Percentiles rank a stretch among this genome's conserved stretches.
Evolutionary conservation across 2,329 filamentous ascomycete genomes (phyloP).

Genomic region (Pseudocercospora pini-densiflorae): DNA sequence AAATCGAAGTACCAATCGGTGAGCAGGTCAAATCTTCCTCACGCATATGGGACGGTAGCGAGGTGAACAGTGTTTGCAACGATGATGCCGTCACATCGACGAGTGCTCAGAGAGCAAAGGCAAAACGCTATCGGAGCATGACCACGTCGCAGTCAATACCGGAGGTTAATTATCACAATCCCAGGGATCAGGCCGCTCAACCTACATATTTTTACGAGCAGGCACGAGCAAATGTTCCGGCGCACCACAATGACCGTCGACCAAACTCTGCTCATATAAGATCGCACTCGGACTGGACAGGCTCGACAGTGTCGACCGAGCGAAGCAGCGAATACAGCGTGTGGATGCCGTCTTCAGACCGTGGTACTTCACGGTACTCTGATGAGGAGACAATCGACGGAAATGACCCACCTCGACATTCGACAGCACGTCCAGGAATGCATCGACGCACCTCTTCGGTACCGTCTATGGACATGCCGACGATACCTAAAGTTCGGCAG

Average conservation of each 20-base stretch:
- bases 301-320: conserved; percentile 36
- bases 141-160: conserved; percentile 18
- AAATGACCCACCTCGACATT: conserved; percentile 26
- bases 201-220: conserved; percentile 31
- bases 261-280: conserved; percentile 27
- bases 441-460: conserved; percentile 55
- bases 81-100: conserved; percentile 20
- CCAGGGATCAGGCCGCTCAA: conserved; percentile 27
- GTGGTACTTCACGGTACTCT: conserved; percentile 26
- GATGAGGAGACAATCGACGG: conserved; percentile 37
- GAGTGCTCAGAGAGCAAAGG: conserved; percentile 27
- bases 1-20: conserved; percentile 66
- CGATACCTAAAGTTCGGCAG: conserved; percentile 50
- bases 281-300: conserved; percentile 37
- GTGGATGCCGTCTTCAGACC: conserved; percentile 48
- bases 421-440: conserved; percentile 39
- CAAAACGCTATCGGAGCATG: conserved; percentile 32
- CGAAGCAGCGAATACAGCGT: conserved; percentile 50
- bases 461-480: conserved; percentile 51
- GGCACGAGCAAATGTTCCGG: conserved; percentile 21
- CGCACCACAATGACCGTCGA: conserved; percentile 24
- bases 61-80: conserved; percentile 38
- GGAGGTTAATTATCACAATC: conserved; percentile 20
- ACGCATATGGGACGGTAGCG: conserved; percentile 50
- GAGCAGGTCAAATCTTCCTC: conserved; percentile 57